A percentile compares a stretch with the other conserved stretches of the same genome.
Evolutionary conservation across 2,329 filamentous ascomycete species (phyloP).

Genomic region (Hypoxylon sp.): DNA sequence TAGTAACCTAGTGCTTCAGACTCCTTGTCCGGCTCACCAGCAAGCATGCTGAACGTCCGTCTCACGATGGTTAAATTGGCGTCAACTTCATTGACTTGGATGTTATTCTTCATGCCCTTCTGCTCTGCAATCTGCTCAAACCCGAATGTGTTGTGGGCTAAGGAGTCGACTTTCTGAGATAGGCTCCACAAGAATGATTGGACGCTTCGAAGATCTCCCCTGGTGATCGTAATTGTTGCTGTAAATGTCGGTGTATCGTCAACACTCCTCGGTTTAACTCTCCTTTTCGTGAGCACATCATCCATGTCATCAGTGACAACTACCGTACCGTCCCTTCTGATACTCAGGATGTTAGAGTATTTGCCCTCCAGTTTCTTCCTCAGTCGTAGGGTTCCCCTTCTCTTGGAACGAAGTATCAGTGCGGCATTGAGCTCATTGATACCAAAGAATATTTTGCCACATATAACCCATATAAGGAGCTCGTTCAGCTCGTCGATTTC

Average conservation of each 20-base stretch:
- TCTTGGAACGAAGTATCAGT: conserved; percentile 20
- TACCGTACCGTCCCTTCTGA: conserved; percentile 5
- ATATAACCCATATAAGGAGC: conserved; percentile 29
- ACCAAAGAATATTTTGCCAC: conserved; percentile 2
- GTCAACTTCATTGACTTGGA: conserved; percentile 30
- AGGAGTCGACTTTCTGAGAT: conserved; percentile 15
- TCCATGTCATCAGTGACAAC: conserved; percentile 13
- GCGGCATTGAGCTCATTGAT: conserved; percentile 22
- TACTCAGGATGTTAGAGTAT: conserved; percentile 23
- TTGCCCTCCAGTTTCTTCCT: conserved; percentile 26
- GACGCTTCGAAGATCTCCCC: conserved; percentile 17
- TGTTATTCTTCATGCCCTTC: conserved; percentile 19
- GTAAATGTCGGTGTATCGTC: conserved; percentile 27
- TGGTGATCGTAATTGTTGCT: conserved; percentile 26
- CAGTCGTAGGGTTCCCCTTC: conserved; percentile 11
- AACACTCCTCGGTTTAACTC: conserved; percentile 2
- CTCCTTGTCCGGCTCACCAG: conserved; percentile 3
- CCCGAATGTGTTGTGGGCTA: conserved; percentile 17
- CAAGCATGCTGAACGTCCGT: conserved; percentile 20
- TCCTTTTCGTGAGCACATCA: conserved; percentile 10
- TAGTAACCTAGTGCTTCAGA: conserved; percentile 5
- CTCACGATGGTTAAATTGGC: conserved; percentile 14
- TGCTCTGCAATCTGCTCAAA: conserved; percentile 14
- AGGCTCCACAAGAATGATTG: conserved; percentile 18
- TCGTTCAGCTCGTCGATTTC: conserved; percentile 35